Evolutionary conservation across 495 filamentous ascomycete genomes (phyloP).

Genomic region (Penicillium malachiteum): DNA sequence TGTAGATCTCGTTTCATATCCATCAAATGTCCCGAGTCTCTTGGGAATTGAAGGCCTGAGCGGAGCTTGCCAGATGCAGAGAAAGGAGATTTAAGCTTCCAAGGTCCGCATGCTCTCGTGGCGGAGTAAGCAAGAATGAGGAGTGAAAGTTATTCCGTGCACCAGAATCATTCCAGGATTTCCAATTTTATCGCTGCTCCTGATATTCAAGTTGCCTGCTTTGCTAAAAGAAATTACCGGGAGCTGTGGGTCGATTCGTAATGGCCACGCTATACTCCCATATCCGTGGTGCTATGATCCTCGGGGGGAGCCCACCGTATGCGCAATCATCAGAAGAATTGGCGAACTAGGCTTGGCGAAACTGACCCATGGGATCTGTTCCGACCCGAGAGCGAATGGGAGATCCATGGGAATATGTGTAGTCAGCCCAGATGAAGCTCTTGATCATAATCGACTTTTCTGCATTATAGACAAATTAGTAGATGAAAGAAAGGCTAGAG

Average conservation of each 20-base stretch:
- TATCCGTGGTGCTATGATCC: not conserved
- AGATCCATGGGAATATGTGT: constrained; percentile 14
- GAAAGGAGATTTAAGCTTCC: not conserved
- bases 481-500: not conserved
- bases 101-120: not conserved
- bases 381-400: constrained; percentile 15
- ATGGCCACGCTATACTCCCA: not conserved
- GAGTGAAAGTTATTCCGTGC: not conserved
- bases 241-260: not conserved
- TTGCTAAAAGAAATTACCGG: too few relatives aligned
- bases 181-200: too few relatives aligned
- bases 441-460: too few relatives aligned
- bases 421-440: constrained; percentile 1
- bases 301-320: not conserved
- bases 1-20: not conserved
- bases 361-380: constrained; percentile 4
- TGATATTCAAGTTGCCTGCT: too few relatives aligned
- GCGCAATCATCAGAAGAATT: not conserved
- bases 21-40: not conserved
- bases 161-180: too few relatives aligned
- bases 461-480: too few relatives aligned
- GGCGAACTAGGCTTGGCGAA: constrained; percentile 17
- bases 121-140: not conserved
- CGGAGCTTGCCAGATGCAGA: not conserved
- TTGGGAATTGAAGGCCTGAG: not conserved